Conservation (phyloP, 2,329 filamentous ascomycete genomes). For the Dactylellina drechsleri region DNA sequence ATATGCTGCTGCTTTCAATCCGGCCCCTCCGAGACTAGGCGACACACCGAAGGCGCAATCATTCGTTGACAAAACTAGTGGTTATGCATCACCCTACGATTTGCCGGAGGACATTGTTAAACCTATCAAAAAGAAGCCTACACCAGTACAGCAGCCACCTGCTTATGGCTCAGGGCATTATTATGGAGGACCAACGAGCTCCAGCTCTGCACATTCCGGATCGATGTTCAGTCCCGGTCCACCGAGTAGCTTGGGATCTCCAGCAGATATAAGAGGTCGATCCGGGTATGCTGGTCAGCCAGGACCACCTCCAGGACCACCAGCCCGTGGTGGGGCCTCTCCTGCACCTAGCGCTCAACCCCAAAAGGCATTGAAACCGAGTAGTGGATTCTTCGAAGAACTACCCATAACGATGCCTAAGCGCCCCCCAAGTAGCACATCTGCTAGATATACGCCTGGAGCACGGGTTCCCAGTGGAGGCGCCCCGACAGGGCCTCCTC, state of each 20-base stretch:
- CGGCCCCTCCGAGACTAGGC: slow-evolving; percentile 64
- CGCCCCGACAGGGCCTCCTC: slow-evolving; percentile 14
- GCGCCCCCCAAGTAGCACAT: slow-evolving; percentile 29
- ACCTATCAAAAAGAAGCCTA: slow-evolving; percentile 71
- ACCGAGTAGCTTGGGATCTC: slow-evolving; percentile 30
- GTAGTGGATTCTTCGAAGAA: slow-evolving; percentile 43
- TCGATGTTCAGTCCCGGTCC: slow-evolving; percentile 36
- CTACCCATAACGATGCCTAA: slow-evolving; percentile 33
- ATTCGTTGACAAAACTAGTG: slow-evolving; percentile 91
- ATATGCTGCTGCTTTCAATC: slow-evolving; percentile 55
- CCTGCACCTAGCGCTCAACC: slow-evolving; percentile 26
- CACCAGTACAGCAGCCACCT: slow-evolving; percentile 62
- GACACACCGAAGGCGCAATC: slow-evolving; percentile 73
- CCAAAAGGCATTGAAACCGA: slow-evolving; percentile 22
- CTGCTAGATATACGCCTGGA: slow-evolving; percentile 35
- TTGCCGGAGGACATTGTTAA: slow-evolving; percentile 87
- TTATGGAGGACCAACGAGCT: slow-evolving; percentile 23
- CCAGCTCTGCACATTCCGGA: slow-evolving; percentile 24
- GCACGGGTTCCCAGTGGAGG: slow-evolving; percentile 18
- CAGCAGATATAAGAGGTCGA: slow-evolving; percentile 42
- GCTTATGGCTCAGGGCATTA: slow-evolving; percentile 17
- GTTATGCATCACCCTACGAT: slow-evolving; percentile 94
- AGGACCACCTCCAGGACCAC: slow-evolving; percentile 19
- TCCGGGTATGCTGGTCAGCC: slow-evolving; percentile 30
- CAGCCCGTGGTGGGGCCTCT: slow-evolving; percentile 9